Evolutionary conservation across 1,284 basidiomycete species (phyloP), one percentile per base, ranked within the genome.

Genomic region (Agroathelia rolfsii): DNA sequence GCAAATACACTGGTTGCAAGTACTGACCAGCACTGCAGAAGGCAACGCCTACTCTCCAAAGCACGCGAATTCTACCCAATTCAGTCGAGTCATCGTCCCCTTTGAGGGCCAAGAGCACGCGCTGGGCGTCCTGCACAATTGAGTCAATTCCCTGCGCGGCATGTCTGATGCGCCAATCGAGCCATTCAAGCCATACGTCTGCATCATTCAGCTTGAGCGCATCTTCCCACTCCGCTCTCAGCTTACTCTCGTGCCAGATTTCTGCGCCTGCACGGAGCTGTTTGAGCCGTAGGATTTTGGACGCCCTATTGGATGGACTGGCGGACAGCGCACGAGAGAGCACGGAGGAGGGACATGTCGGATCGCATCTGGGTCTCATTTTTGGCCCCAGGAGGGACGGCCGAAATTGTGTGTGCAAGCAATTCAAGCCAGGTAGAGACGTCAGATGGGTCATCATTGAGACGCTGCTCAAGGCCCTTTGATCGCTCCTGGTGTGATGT

Each of bases 1-100:
- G 20, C 23, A 22, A 25, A 13, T 13, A 23, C 25, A 19, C 16
- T 7, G 21, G 20, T 7, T 22, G 14, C 41, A 31, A 21, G 20
- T 21, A 53, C 75, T 43, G 41, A 88, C 88, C 89, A 48, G 89
- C 79, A 51, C 79, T 72, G 41, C 72, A 70, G 13, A 90, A 64
- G 33, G 73, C 74, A 6, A 81, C 61, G 4, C 75, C 72, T 9
- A 68, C 58, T 32, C 84, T 66, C 76, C 82, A 88, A 36, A 87
- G 64, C 10, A 79, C 55, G 39, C 83, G 65, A 24, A 86, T 49
- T 46, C 63, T 71, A 10, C 64, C 62, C 6, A 76, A 37, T 33
- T 85, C 78, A 30, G 53, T 61, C 15, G 61, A 56, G 23, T 62
- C 56, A 11, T 48, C 49, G 12, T 44, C 41, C 18, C 50, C 49